Base-by-base conservation (phyloP, 441 rosid species). In the Populus hybrid region DNA sequence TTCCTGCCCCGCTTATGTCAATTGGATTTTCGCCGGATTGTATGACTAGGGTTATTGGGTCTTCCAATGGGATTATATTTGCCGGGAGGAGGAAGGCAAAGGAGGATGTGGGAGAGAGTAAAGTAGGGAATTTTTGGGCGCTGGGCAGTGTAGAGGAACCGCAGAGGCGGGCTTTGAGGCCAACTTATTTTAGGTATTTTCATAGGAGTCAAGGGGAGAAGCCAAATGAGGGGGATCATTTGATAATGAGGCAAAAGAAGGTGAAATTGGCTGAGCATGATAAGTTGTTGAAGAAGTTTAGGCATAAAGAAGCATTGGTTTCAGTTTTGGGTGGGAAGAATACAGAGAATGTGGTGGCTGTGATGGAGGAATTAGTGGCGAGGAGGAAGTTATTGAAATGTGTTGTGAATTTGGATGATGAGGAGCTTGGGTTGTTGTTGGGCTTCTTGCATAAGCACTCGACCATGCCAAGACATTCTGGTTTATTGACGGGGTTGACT, bases 311-410 rank as follows among this genome's bases (percentile, higher is more conserved):
- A 76, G 94, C 98, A 10, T 79, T 96, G 64, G 89, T 94, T 35
- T 85, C 90, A 0, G 99, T 83, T 28, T 77, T 96, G 81, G 80
- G 82, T 20, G 84, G 82, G 68, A 90, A 90, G 83, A 90, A 90
- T 80, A 89, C 96, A 0, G 98, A 90, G 70, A 82, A 87, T 73
- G 95, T 88, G 77, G 88, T 92, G 75, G 97, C 97, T 3, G 95
- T 95, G 74, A 91, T 92, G 94, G 98, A 94, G 83, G 97, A 94
- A 72, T 76, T 96, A 84, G 93, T 93, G 74, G 90, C 95, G 0
- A 87, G 99, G 87, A 90, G 88, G 87, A 94, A 93, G 86, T 79
- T 94, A 69, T 14, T 94, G 78, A 96, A 87, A 78, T 95, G 91
- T 14, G 87, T 93, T 7, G 74, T 80, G 18, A 95, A 91, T 82